phyloP scores from a whole-genome alignment of 257 asterid species.

The Hygrophila difformis region DNA sequence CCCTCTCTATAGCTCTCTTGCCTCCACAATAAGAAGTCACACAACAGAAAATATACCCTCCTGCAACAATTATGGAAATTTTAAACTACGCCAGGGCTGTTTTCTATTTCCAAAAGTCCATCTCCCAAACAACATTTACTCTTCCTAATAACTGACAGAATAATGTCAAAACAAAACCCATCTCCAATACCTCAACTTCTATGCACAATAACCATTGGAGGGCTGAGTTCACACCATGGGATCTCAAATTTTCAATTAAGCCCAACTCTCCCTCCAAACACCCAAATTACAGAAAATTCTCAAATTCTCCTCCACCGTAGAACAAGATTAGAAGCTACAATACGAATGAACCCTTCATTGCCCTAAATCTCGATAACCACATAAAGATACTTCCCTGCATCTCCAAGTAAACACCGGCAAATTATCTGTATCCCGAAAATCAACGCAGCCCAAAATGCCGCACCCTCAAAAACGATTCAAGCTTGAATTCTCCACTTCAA shows the following conservation, averaged over 20 bases:
- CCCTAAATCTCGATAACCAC: conserved; percentile 25
- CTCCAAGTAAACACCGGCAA: conserved; percentile 41
- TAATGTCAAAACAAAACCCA: conserved; percentile 37
- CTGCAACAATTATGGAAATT: conserved; percentile 26
- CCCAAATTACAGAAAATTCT: conserved; percentile 30
- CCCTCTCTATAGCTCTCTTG: conserved; percentile 22
- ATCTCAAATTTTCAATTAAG: conserved; percentile 41
- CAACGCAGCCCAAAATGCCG: conserved; percentile 30
- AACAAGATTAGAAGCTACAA: conserved; percentile 16
- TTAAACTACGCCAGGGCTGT: conserved; percentile 39
- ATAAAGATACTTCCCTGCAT: conserved; percentile 31
- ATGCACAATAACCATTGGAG: conserved; percentile 20
- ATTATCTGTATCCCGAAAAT: conserved; percentile 15
- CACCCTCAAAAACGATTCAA: conserved; percentile 27
- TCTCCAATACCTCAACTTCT: conserved; percentile 30
- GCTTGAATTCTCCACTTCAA: conserved; percentile 50
- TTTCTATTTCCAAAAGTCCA: conserved; percentile 40
- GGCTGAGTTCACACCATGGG: conserved; percentile 34
- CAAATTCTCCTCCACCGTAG: conserved; percentile 25
- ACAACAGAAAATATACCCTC: conserved; percentile 16
- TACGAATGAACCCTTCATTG: conserved; percentile 24
- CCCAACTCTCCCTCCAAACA: conserved; percentile 70
- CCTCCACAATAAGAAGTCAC: conserved; percentile 45
- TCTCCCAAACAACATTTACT: conserved; percentile 32
- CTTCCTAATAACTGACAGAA: conserved; percentile 30